Base-by-base conservation (phyloP, 768 basidiomycete genomes). In the Pulveroboletus sp. region DNA sequence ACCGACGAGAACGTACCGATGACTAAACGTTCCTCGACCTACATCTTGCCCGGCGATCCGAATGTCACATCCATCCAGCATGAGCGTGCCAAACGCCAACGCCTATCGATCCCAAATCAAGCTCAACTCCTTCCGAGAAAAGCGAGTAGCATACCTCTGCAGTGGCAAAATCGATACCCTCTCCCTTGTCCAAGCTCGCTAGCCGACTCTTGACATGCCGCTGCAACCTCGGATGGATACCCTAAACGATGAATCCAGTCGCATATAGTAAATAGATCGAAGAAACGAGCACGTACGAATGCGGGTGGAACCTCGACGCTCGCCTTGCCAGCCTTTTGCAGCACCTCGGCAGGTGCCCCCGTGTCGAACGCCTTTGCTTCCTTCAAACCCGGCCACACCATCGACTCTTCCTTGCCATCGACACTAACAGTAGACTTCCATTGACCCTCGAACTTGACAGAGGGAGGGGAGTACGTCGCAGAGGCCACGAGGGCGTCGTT, bases 31-130 rank as follows among this genome's bases (percentile, higher is more conserved):
- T 3, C 94, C 93, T 33, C 93, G 67, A 0, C 93, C 94, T 0
- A 94, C 90, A 62, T 95, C 94, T 66, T 97, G 94, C 7, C 94
- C 94, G 2, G 91, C 93, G 27, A 97, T 90, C 14, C 93, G 80
- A 9, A 97, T 77, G 60, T 94, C 87, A 53, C 74, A 81, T 2
- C 90, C 90, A 44, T 91, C 86, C 2, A 80, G 69, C 82, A 95
- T 80, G 29, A 95, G 74, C 2, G 90, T 82, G 0, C 94, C 94
- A 58, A 94, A 90, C 0, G 94, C 93, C 66, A 97, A 67, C 0
- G 90, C 88, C 88, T 90, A 47, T 32, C 38, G 6, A 34, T 10
- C 2, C 10, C 39, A 12, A n/a, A n/a, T n/a, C 41, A 19, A 14
- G 3, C n/a, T 7, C 3, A 16, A 23, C 7, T 34, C 9, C 1